Base-by-base conservation (phyloP, 1,284 basidiomycete genomes). In the Thecaphora thlaspeos region DNA sequence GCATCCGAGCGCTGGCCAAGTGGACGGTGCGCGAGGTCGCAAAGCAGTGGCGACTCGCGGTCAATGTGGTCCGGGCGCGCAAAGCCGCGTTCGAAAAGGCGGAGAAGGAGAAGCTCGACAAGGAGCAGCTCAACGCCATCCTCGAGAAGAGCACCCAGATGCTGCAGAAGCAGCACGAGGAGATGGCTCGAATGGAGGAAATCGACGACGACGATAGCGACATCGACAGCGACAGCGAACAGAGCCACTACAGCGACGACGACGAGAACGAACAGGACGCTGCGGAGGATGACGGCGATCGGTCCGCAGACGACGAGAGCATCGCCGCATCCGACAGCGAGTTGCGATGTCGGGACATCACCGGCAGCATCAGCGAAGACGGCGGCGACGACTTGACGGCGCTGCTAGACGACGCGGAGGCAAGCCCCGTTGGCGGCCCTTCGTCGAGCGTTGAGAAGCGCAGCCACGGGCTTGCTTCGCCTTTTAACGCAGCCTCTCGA, bases 91-190 rank as follows among this genome's bases (percentile, higher is more conserved):
- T 81, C 51, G 80, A 82, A 46, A 84, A 84, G 62, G 83, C 81
- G 17, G 87, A 89, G 72, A 84, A 87, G 65, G 84, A 85, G 61
- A 82, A 85, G 19, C 79, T 84, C 12, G 88, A 88, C 0, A 88
- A 88, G 58, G 86, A 88, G 66, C 92, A 95, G 80, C 82, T 97
- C 23, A 89, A 92, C 76, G 89, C 87, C 3, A 91, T 97, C 65
- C 81, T 97, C 36, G 85, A 91, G 77, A 88, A 94, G 71, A 94
- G 91, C 39, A 89, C 89, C 0, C 86, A 88, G 47, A 86, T 95
- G 67, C 81, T 96, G 53, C 87, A 89, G 72, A 88, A 88, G 8
- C 92, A 70, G 49, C 77, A 59, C 28, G 50, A 65, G 12, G 75
- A 75, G 17, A 64, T 48, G 45, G 73, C 67, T 2, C 70, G 73